These are phyloP conservation scores for Colletotrichum siamense DNA, from an alignment of 2,329 filamentous ascomycete species.

Conservation along the genomic window DNA sequence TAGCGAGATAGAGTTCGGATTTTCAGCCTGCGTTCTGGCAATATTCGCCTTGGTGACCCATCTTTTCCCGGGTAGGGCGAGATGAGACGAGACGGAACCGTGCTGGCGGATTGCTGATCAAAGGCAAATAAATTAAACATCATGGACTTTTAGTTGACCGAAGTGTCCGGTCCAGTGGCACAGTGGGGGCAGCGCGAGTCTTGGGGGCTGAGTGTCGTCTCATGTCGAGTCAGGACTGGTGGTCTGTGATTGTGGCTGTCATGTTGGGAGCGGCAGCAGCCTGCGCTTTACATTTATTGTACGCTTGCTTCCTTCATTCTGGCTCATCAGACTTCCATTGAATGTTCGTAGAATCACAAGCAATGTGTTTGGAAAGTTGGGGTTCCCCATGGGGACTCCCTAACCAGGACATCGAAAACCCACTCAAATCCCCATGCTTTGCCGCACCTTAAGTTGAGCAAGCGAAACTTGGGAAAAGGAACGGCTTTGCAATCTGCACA, in stretches of 20 bases:
- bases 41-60: neutral
- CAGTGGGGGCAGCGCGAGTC: neutral
- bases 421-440: neutral
- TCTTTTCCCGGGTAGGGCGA: neutral
- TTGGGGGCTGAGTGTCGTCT: neutral
- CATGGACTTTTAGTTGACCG: neutral
- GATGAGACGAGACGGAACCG: neutral
- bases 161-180: neutral
- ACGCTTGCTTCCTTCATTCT: neutral
- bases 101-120: neutral
- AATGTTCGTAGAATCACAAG: neutral
- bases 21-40: neutral
- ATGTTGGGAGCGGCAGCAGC: neutral
- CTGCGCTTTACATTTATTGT: neutral
- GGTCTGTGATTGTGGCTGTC: neutral
- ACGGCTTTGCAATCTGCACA: neutral
- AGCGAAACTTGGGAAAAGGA: neutral
- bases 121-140: neutral
- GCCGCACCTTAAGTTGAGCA: neutral
- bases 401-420: neutral
- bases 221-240: neutral
- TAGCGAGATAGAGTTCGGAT: neutral
- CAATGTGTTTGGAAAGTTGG: accelerated
- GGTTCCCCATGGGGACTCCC: neutral
- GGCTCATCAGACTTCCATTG: neutral